Evolutionary conservation across 306 rosid species (phyloP).

Genomic region (Vigna angularis): DNA sequence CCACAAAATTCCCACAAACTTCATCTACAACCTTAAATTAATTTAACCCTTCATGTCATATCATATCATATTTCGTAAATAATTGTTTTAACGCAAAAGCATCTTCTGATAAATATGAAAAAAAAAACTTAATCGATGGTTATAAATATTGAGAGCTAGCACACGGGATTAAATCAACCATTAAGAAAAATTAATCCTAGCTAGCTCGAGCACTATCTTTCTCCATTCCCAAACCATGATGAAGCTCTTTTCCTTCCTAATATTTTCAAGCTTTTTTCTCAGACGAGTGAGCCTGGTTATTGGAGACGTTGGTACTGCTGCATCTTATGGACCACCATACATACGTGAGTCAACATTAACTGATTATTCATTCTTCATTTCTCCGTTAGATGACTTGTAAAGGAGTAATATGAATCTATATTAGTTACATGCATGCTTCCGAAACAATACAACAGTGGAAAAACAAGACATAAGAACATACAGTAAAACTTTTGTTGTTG

Average conservation of each 20-base stretch:
- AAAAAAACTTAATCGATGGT: not conserved
- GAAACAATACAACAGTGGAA: not conserved
- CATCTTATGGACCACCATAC: slow-evolving; percentile 63
- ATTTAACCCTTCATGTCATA: slow-evolving; percentile 2
- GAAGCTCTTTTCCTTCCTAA: not conserved
- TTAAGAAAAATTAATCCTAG: not conserved
- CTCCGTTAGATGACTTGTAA: not conserved
- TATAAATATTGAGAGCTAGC: slow-evolving; percentile 37
- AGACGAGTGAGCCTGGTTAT: slow-evolving; percentile 19
- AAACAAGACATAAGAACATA: not conserved
- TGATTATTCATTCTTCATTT: not conserved
- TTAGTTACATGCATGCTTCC: not conserved
- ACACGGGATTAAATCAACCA: not conserved
- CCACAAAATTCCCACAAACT: slow-evolving; percentile 23
- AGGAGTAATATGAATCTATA: not conserved
- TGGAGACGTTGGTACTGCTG: slow-evolving; percentile 63
- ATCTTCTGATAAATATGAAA: slow-evolving; percentile 16
- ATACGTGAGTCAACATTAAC: slow-evolving; percentile 49
- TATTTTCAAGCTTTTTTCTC: slow-evolving; percentile 42
- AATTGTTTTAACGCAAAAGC: not conserved
- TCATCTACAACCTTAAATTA: slow-evolving; percentile 16
- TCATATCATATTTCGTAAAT: slow-evolving; percentile 10
- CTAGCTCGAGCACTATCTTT: not conserved
- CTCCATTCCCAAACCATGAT: not conserved
- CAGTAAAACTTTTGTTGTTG: not conserved